A percentile compares a stretch with the other conserved stretches of the same genome.
These are phyloP conservation scores for Rhodotorula sp. DNA, from an alignment of 1,284 basidiomycete genomes.

Conservation along the genomic window DNA sequence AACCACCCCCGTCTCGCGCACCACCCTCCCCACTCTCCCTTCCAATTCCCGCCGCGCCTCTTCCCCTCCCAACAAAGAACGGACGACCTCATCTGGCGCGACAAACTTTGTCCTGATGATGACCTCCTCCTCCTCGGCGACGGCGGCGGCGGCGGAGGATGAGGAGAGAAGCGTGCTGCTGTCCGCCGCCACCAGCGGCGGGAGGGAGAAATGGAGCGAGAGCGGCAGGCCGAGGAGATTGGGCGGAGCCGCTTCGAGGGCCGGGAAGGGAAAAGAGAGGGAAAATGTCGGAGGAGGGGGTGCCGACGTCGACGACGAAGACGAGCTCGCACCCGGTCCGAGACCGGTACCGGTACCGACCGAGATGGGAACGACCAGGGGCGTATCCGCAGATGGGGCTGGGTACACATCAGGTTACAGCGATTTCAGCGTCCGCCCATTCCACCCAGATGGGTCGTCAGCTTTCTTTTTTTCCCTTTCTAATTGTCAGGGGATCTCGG, in stretches of 20 bases:
- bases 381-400: background rate
- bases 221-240: background rate
- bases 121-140: background rate
- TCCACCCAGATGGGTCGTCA: too few relatives aligned
- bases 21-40: constrained; percentile 35
- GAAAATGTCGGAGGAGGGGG: background rate
- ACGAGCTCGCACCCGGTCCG: background rate
- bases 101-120: too few relatives aligned
- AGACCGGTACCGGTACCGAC: background rate
- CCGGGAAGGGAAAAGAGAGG: constrained; percentile 5
- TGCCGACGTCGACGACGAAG: background rate
- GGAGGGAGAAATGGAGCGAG: background rate
- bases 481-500: too few relatives aligned
- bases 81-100: too few relatives aligned
- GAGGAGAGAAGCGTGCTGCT: background rate
- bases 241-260: too few relatives aligned
- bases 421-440: too few relatives aligned
- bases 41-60: constrained; percentile 16
- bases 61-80: background rate
- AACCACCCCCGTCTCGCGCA: constrained; percentile 38
- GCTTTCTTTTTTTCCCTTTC: too few relatives aligned
- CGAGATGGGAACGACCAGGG: background rate
- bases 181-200: background rate
- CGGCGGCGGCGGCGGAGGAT: background rate
- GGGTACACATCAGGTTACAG: background rate